These are phyloP conservation scores for Picea abies DNA, from an alignment of 83 land plant genomes.

Conservation along the genomic window DNA sequence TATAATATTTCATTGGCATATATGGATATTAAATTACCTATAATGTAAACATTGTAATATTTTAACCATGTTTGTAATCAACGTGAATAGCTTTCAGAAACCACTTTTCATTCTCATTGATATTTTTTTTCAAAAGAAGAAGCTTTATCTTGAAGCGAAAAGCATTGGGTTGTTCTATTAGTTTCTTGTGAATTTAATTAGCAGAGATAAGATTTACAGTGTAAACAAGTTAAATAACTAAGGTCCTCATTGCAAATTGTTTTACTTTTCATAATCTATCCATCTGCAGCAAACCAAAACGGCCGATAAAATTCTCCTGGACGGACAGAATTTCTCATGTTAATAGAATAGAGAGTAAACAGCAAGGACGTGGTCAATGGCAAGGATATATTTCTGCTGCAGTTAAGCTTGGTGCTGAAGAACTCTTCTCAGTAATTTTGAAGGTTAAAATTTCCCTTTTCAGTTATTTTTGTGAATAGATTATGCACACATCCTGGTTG, in stretches of 20 bases:
- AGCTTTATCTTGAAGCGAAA: not conserved
- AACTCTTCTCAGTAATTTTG: slow-evolving; percentile 43
- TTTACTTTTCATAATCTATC: not conserved
- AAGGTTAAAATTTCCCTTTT: slow-evolving; percentile 30
- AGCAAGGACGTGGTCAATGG: slow-evolving; percentile 45
- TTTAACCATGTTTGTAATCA: not conserved
- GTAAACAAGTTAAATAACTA: not conserved
- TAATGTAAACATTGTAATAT: not conserved
- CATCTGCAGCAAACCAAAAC: slow-evolving; percentile 14
- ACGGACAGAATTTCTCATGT: slow-evolving; percentile 18
- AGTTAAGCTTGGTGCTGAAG: slow-evolving; percentile 41
- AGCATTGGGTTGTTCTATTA: not conserved
- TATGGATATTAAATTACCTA: not conserved
- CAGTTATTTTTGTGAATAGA: not conserved
- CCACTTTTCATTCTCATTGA: too few relatives aligned
- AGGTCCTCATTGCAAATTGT: not conserved
- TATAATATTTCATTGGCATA: not conserved
- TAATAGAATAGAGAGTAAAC: slow-evolving; percentile 19
- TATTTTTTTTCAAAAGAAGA: not conserved
- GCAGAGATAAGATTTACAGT: not conserved
- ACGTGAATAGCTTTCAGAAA: not conserved
- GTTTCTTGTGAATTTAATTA: not conserved
- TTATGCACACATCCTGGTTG: not conserved
- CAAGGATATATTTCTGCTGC: slow-evolving; percentile 37
- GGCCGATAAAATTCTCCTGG: not conserved